These are phyloP conservation scores for Fusarium temperatum DNA, from an alignment of 2,329 filamentous ascomycete genomes.

Conservation along the genomic window DNA sequence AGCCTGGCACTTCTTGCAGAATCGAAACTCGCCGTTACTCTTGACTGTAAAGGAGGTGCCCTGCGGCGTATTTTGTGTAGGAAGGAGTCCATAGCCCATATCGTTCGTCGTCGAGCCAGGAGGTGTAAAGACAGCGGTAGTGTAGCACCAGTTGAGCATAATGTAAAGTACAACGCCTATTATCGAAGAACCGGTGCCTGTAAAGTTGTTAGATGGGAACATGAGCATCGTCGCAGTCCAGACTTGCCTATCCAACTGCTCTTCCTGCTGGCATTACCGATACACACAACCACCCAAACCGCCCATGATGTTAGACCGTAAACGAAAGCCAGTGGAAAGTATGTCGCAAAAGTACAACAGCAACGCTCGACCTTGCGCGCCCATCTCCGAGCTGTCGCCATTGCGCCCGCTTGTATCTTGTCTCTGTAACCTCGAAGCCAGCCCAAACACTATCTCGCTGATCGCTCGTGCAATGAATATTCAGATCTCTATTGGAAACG, in stretches of 20 bases:
- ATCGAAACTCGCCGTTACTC: slow-evolving; percentile 84
- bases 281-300: slow-evolving; percentile 82
- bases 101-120: slow-evolving; percentile 77
- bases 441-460: neutral
- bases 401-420: slow-evolving; percentile 9
- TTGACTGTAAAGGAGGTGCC: slow-evolving; percentile 90
- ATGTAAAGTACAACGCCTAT: slow-evolving; percentile 77
- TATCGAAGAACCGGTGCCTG: slow-evolving; percentile 65
- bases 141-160: slow-evolving; percentile 89
- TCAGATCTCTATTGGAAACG: neutral
- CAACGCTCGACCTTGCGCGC: slow-evolving; percentile 79
- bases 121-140: slow-evolving; percentile 89
- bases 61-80: slow-evolving; percentile 69
- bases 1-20: slow-evolving; percentile 97
- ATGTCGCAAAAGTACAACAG: slow-evolving; percentile 81
- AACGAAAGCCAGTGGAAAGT: slow-evolving; percentile 89
- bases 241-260: slow-evolving; percentile 66
- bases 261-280: slow-evolving; percentile 67
- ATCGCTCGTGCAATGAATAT: neutral
- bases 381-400: slow-evolving; percentile 66
- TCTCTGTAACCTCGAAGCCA: neutral
- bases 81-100: slow-evolving; percentile 81
- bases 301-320: slow-evolving; percentile 94
- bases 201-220: neutral
- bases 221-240: neutral